Percentiles rank a stretch among this genome's conserved stretches.
Evolutionary conservation across 2,329 filamentous ascomycete genomes (phyloP).

Genomic region (Hypomyces rosellus): DNA sequence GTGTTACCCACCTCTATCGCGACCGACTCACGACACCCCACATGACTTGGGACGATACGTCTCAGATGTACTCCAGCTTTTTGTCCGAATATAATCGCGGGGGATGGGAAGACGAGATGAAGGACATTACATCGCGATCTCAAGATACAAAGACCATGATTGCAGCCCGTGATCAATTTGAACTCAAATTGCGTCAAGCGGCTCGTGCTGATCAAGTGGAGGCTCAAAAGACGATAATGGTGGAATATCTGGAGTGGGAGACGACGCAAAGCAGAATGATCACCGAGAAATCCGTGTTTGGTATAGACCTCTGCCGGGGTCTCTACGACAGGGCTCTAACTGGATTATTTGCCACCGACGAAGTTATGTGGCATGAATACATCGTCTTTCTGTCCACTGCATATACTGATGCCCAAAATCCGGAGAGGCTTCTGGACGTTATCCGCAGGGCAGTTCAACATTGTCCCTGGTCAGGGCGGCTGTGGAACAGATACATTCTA

Average conservation of each 20-base stretch:
- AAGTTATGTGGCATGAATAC: conserved; percentile 77
- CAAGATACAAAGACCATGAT: conserved; percentile 59
- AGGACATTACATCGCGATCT: conserved; percentile 57
- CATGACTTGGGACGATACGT: conserved; percentile 66
- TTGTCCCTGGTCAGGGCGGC: conserved; percentile 83
- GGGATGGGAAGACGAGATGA: conserved; percentile 71
- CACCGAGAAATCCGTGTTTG: conserved; percentile 37
- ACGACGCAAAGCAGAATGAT: conserved; percentile 51
- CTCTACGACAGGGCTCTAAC: conserved; percentile 73
- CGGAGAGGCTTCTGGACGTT: conserved; percentile 55
- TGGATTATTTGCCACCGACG: conserved; percentile 63
- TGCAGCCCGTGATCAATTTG: conserved; percentile 56
- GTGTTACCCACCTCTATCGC: conserved; percentile 63
- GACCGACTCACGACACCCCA: conserved; percentile 69
- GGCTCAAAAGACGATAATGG: conserved; percentile 45
- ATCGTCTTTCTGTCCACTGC: conserved; percentile 62
- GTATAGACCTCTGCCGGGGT: conserved; percentile 50
- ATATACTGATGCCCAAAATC: conserved; percentile 29
- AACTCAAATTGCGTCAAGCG: conserved; percentile 58
- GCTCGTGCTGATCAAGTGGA: conserved; percentile 49
- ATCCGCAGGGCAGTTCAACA: conserved; percentile 79
- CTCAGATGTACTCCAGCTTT: conserved; percentile 68
- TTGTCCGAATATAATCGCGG: conserved; percentile 62
- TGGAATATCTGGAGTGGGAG: conserved; percentile 83
- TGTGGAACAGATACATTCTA: conserved; percentile 88